Conservation (phyloP, 805 yeast species). For the Ogataea siamensis region DNA sequence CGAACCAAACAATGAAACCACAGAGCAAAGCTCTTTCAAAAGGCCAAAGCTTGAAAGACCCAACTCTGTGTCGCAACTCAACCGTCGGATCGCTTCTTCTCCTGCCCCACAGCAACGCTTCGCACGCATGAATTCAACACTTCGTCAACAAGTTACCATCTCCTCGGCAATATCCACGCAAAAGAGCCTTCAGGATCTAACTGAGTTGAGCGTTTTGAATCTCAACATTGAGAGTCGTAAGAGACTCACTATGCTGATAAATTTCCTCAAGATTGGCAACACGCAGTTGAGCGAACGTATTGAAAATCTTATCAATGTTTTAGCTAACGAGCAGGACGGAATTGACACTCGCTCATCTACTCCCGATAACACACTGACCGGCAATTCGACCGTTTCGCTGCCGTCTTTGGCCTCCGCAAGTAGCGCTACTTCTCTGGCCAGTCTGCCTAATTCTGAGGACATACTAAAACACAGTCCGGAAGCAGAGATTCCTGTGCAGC, state of each 20-base stretch:
- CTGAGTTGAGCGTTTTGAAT: conserved; percentile 35
- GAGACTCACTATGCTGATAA: conserved; percentile 73
- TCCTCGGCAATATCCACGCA: conserved; percentile 34
- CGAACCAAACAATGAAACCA: not conserved
- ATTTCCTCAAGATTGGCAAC: conserved; percentile 77
- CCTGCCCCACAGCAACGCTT: conserved; percentile 17
- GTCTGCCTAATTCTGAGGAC: conserved; percentile 14
- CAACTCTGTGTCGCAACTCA: conserved; percentile 10
- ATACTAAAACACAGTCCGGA: conserved; percentile 7
- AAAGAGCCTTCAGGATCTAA: conserved; percentile 33
- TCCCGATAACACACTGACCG: conserved; percentile 1
- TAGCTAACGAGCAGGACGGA: conserved; percentile 27
- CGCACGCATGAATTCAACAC: conserved; percentile 16
- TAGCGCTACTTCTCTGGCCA: conserved; percentile 18
- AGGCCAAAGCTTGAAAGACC: conserved; percentile 22
- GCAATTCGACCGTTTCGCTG: conserved; percentile 13
- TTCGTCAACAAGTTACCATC: conserved; percentile 31
- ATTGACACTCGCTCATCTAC: conserved; percentile 8
- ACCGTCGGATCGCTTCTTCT: conserved; percentile 6
- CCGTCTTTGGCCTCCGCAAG: conserved; percentile 21
- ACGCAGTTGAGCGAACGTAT: conserved; percentile 70
- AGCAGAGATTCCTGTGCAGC: conserved; percentile 31
- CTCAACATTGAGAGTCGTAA: conserved; percentile 64
- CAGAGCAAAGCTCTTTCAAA: conserved; percentile 9
- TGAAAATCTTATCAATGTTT: conserved; percentile 41